phyloP scores from a whole-genome alignment of 768 basidiomycete species.

The Porpolomopsis calyptriformis region DNA sequence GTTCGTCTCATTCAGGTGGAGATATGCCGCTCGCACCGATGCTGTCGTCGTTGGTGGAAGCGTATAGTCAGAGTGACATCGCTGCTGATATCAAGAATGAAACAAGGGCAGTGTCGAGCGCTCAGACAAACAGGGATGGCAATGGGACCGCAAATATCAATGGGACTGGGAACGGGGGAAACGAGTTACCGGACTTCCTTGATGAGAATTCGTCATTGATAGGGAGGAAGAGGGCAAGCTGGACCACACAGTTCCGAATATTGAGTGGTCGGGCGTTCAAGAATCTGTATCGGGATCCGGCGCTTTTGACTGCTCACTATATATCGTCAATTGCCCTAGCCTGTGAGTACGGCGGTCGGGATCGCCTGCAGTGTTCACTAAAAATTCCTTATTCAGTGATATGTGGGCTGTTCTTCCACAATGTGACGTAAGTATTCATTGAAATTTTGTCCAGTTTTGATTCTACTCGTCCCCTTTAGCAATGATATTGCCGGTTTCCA shows the following conservation, averaged over 20 bases:
- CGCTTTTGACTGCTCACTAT: slow-evolving; percentile 86
- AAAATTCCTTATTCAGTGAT: slow-evolving; percentile 47
- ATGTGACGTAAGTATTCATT: slow-evolving; percentile 50
- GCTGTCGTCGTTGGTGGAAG: slow-evolving; percentile 61
- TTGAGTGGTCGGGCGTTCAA: slow-evolving; percentile 96
- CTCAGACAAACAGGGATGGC: slow-evolving; percentile 16
- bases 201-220: slow-evolving; percentile 58
- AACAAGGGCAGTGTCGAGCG: slow-evolving; percentile 37
- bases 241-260: slow-evolving; percentile 86
- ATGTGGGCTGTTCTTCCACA: slow-evolving; percentile 88
- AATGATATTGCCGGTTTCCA: slow-evolving; percentile 97
- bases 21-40: slow-evolving; percentile 39
- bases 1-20: slow-evolving; percentile 16
- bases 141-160: slow-evolving; percentile 10
- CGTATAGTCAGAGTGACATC: slow-evolving; percentile 59
- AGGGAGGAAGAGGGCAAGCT: slow-evolving; percentile 72
- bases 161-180: slow-evolving; percentile 19
- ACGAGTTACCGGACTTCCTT: slow-evolving; percentile 53
- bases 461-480: slow-evolving; percentile 20
- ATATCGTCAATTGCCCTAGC: slow-evolving; percentile 74
- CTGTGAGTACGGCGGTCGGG: slow-evolving; percentile 36
- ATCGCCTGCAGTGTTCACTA: slow-evolving; percentile 1
- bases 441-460: neutral
- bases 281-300: slow-evolving; percentile 92
- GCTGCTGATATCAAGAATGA: slow-evolving; percentile 53